These are phyloP conservation scores for Coemansia sp. DNA, from an alignment of 192 early-diverging fungal species.

Conservation along the genomic window DNA sequence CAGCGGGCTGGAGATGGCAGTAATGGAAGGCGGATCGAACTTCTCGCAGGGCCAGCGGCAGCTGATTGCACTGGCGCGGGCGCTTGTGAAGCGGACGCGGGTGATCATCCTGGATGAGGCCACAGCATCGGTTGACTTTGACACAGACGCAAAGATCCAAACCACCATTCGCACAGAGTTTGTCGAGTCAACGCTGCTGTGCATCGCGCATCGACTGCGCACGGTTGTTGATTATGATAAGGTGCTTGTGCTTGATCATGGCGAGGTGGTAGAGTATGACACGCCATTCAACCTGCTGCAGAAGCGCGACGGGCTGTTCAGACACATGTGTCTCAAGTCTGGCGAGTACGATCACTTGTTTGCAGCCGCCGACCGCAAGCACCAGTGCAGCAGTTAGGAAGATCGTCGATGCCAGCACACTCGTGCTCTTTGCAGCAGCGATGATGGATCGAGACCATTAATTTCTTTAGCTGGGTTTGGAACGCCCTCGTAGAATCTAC, in stretches of 20 bases:
- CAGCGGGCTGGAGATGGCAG: constrained; percentile 36
- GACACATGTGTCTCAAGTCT: constrained; percentile 77
- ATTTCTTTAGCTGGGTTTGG: no score
- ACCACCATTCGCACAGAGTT: constrained; percentile 65
- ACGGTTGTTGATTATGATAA: constrained; percentile 75
- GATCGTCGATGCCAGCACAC: no score
- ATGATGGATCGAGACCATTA: neutral
- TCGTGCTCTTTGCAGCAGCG: neutral
- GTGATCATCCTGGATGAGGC: constrained; percentile 78
- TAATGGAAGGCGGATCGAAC: constrained; percentile 69
- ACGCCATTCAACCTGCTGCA: constrained; percentile 62
- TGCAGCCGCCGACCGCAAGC: constrained; percentile 61
- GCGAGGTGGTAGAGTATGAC: constrained; percentile 68
- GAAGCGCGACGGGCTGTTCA: constrained; percentile 54
- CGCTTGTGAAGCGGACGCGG: constrained; percentile 68
- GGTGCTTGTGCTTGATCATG: constrained; percentile 78
- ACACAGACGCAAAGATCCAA: constrained; percentile 79
- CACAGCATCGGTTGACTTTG: constrained; percentile 76
- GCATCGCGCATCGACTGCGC: constrained; percentile 75
- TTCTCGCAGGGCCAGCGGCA: constrained; percentile 84
- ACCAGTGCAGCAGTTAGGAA: constrained; percentile 15
- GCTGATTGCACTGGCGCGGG: constrained; percentile 79
- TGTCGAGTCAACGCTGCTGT: constrained; percentile 63
- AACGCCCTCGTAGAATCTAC: no score
- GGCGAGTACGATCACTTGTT: constrained; percentile 76